A percentile compares a stretch with the other conserved stretches of the same genome.
These are phyloP conservation scores for Nakazawaea laoshanensis DNA, from an alignment of 805 yeast species.

Conservation along the genomic window DNA sequence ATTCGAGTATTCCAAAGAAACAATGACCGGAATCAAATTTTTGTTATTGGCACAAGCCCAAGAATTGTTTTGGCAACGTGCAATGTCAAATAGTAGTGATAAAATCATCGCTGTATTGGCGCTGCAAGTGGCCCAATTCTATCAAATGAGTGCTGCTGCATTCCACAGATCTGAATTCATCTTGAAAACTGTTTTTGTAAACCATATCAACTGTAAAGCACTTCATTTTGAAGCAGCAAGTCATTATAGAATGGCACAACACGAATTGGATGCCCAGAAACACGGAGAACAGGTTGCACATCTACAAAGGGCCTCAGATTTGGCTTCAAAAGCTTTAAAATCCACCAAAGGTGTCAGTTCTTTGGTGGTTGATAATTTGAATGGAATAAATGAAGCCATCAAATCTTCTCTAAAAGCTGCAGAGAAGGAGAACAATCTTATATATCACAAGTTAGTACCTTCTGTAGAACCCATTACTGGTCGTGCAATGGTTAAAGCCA, in stretches of 20 bases:
- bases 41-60: slow-evolving; percentile 80
- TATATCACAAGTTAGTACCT: slow-evolving; percentile 66
- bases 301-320: slow-evolving; percentile 32
- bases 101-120: slow-evolving; percentile 58
- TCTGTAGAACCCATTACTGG: slow-evolving; percentile 29
- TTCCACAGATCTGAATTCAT: slow-evolving; percentile 37
- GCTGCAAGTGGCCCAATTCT: slow-evolving; percentile 50
- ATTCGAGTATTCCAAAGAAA: slow-evolving; percentile 40
- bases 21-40: slow-evolving; percentile 39
- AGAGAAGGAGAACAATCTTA: slow-evolving; percentile 74
- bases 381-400: slow-evolving; percentile 39
- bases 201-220: slow-evolving; percentile 49
- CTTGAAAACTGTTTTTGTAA: slow-evolving; percentile 55
- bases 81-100: slow-evolving; percentile 46
- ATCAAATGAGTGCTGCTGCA: slow-evolving; percentile 33
- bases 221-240: slow-evolving; percentile 69
- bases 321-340: slow-evolving; percentile 28
- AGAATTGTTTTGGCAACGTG: slow-evolving; percentile 77
- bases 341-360: slow-evolving; percentile 32
- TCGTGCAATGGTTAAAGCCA: slow-evolving; percentile 49
- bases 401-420: slow-evolving; percentile 39
- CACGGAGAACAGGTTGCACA: slow-evolving; percentile 70
- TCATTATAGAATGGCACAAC: slow-evolving; percentile 49
- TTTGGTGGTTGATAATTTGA: slow-evolving; percentile 41
- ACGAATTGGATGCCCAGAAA: slow-evolving; percentile 35